Conservation (phyloP, 805 yeast species). For the Lachancea kluyveri region DNA sequence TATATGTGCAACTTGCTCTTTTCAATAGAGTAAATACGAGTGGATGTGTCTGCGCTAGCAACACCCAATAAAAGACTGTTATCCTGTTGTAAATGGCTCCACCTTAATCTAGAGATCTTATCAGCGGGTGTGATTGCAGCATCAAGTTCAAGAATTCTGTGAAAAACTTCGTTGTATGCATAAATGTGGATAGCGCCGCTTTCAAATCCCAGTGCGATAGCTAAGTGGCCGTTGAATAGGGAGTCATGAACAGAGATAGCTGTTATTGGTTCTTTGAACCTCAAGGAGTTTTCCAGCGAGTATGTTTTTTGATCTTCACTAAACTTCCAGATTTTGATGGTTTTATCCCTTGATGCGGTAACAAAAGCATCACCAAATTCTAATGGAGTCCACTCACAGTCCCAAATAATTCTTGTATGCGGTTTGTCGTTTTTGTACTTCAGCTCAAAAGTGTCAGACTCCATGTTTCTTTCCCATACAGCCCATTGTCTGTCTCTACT, state of each 20-base stretch:
- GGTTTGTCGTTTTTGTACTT: conserved; percentile 53
- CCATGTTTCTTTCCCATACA: conserved; percentile 52
- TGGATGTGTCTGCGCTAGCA: conserved; percentile 61
- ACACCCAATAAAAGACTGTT: conserved; percentile 42
- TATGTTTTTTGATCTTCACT: conserved; percentile 33
- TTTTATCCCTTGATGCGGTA: conserved; percentile 84
- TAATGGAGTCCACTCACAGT: conserved; percentile 78
- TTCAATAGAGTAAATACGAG: conserved; percentile 35
- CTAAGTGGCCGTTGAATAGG: conserved; percentile 24
- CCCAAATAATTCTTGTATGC: conserved; percentile 93
- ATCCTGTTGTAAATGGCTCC: conserved; percentile 35
- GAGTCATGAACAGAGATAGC: conserved; percentile 48
- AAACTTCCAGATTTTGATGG: conserved; percentile 65
- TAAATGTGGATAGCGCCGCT: conserved; percentile 52
- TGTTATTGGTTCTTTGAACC: conserved; percentile 55
- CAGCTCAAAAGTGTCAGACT: conserved; percentile 36
- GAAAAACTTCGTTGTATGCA: conserved; percentile 30
- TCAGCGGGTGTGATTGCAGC: conserved; percentile 48
- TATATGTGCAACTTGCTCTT: no score
- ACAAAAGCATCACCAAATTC: conserved; percentile 47
- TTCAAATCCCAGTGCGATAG: conserved; percentile 65
- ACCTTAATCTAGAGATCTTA: conserved; percentile 54
- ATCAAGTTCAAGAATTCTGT: conserved; percentile 31
- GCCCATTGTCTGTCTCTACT: conserved; percentile 87
- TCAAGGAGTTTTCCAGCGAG: conserved; percentile 35